Evolutionary conservation across 208 protist species (phyloP), one percentile per base, ranked within the genome.

Genomic region (Crithidia acanthocephali): DNA sequence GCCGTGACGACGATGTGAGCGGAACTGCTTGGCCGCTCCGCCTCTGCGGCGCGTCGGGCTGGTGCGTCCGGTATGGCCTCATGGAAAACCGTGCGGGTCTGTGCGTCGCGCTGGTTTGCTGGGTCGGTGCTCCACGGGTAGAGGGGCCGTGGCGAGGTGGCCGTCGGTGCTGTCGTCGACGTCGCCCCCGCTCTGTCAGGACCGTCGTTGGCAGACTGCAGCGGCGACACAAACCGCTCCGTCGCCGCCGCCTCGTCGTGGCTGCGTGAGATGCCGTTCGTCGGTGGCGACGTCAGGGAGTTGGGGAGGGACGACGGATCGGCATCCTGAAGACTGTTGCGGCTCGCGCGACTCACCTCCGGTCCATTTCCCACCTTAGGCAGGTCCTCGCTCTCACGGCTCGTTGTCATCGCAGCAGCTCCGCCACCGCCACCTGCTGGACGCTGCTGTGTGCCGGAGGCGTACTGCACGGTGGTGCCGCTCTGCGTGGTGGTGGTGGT

Each of bases 71-170:
- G 32, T 8, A 66, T 52, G 2, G 47, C 30, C 8, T 66, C 60
- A 30, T 44, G n/a, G 10, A 56, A 23, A 3, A 30, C 16, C 60
- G 32, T 13, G 28, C 60, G 44, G 28, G 48, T 8, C 23, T 58
- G 62, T 15, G 33, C 16, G 48, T 68, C 35, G 30, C 48, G 35
- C 45, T 32, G 50, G 2, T 4, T 11, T n/a, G 6, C 13, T 6
- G 2, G 47, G 2, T 68, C 48, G 30, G 15, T 25, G 33, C 48
- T 58, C 62, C 62, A 56, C 35, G 62, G 62, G 35, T 58, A 48
- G 16, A 68, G 48, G 13, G 48, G 62, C 22, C 62, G 48, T 35
- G 62, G 32, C 23, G 62, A 25, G 10, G 44, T 50, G 35, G 16
- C 44, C 48, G 22, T 15, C 22, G 18, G 2, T 53, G 48, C 23